These are phyloP conservation scores for Blastocystis hominis DNA, from an alignment of 352 stramenopile species.

Conservation along the genomic window DNA sequence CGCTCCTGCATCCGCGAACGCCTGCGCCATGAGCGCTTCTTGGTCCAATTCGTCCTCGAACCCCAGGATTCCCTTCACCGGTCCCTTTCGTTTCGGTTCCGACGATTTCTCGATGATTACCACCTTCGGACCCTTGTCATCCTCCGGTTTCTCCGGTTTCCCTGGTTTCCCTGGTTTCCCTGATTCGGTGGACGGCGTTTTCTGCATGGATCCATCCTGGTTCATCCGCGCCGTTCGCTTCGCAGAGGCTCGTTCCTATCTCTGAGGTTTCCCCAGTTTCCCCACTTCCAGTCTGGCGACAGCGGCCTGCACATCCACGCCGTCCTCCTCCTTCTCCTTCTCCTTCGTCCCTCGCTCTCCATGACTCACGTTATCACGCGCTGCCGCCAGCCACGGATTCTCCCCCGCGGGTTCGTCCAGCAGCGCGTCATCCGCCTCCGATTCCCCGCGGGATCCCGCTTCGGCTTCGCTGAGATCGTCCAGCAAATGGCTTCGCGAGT, in stretches of 20 bases:
- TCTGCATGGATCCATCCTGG: no score
- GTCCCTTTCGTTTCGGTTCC: slow-evolving; percentile 59
- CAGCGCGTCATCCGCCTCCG: neutral
- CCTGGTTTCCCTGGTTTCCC: neutral
- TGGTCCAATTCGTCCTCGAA: slow-evolving; percentile 60
- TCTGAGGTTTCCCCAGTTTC: neutral
- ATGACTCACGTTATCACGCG: neutral
- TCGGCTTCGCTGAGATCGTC: neutral
- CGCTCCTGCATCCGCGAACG: slow-evolving; percentile 83
- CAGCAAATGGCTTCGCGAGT: neutral
- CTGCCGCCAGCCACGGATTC: slow-evolving; percentile 7
- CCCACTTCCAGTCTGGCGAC: neutral
- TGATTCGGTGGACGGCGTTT: no score
- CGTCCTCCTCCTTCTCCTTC: neutral
- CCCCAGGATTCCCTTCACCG: neutral
- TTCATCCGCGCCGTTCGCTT: neutral
- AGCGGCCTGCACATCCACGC: neutral
- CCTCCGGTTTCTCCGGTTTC: slow-evolving; percentile 36
- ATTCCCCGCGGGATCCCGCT: neutral
- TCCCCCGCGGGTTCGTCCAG: neutral
- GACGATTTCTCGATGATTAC: slow-evolving; percentile 34
- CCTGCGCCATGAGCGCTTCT: slow-evolving; percentile 82
- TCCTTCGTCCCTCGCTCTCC: neutral
- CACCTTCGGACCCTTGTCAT: slow-evolving; percentile 35
- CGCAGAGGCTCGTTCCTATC: neutral